These are phyloP conservation scores for Phoenix dactylifera DNA, from an alignment of 176 grass and related monocot species.

Conservation along the genomic window DNA sequence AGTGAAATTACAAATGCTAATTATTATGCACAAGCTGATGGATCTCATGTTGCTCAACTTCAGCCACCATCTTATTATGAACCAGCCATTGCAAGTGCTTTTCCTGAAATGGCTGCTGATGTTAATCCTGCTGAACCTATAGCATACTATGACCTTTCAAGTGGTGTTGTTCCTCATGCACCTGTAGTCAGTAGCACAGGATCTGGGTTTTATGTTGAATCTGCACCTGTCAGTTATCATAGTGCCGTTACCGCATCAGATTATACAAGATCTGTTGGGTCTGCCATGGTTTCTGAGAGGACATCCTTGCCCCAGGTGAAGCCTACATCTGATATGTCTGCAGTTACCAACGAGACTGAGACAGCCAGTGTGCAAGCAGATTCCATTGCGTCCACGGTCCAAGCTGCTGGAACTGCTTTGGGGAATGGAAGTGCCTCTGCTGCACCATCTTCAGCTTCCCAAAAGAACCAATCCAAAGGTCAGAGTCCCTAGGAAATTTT, in stretches of 20 bases:
- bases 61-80: constrained; percentile 47
- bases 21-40: constrained; percentile 54
- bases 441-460: constrained; percentile 27
- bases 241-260: constrained; percentile 14
- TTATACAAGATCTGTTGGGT: constrained; percentile 21
- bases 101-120: constrained; percentile 43
- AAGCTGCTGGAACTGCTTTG: constrained; percentile 9
- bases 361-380: constrained; percentile 31
- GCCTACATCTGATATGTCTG: constrained; percentile 9
- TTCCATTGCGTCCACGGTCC: constrained; percentile 8
- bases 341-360: constrained; percentile 16
- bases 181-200: constrained; percentile 22
- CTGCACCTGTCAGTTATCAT: constrained; percentile 32
- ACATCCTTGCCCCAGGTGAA: constrained; percentile 12
- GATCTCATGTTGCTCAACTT: constrained; percentile 33
- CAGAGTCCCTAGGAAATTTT: too few relatives aligned
- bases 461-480: constrained; percentile 65
- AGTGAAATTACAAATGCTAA: constrained; percentile 37
- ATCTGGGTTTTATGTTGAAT: constrained; percentile 48
- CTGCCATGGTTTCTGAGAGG: constrained; percentile 23
- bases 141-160: constrained; percentile 46
- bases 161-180: constrained; percentile 12
- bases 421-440: constrained; percentile 31
- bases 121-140: constrained; percentile 28
- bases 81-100: constrained; percentile 36